Conservation (phyloP, 768 basidiomycete species). For the Chalciporus piperatus region DNA sequence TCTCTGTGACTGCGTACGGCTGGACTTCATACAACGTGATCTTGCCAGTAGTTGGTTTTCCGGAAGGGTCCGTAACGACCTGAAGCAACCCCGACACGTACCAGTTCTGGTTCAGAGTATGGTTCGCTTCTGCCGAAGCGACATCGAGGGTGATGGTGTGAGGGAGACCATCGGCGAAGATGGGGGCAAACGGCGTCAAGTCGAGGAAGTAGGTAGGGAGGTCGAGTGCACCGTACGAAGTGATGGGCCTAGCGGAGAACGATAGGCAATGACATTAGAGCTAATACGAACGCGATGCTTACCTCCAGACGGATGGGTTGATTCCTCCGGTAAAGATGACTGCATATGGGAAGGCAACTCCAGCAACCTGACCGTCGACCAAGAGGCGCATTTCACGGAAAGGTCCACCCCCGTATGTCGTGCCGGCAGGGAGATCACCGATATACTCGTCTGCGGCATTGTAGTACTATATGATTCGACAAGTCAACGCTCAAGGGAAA, state of each 20-base stretch:
- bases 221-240: constrained; percentile 74
- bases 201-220: constrained; percentile 77
- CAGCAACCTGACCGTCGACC: constrained; percentile 55
- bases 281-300: constrained; percentile 2
- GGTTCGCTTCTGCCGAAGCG: constrained; percentile 62
- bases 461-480: constrained; percentile 50
- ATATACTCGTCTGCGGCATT: constrained; percentile 64
- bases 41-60: constrained; percentile 61
- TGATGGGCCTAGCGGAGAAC: constrained; percentile 53
- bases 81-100: constrained; percentile 70
- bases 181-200: constrained; percentile 72
- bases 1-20: constrained; percentile 53
- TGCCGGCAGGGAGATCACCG: constrained; percentile 46
- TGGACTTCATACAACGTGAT: constrained; percentile 58
- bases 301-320: constrained; percentile 69
- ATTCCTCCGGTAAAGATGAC: constrained; percentile 76
- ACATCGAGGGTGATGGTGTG: constrained; percentile 76
- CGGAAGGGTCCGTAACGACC: constrained; percentile 63
- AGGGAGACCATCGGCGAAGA: constrained; percentile 62
- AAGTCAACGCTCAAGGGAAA: neutral
- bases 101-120: constrained; percentile 73
- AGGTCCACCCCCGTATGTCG: constrained; percentile 48
- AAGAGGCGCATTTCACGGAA: constrained; percentile 63
- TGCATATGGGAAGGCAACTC: constrained; percentile 54
- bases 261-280: neutral